Base-by-base conservation (phyloP, 345 rosid species). In the Camelina laxa region DNA sequence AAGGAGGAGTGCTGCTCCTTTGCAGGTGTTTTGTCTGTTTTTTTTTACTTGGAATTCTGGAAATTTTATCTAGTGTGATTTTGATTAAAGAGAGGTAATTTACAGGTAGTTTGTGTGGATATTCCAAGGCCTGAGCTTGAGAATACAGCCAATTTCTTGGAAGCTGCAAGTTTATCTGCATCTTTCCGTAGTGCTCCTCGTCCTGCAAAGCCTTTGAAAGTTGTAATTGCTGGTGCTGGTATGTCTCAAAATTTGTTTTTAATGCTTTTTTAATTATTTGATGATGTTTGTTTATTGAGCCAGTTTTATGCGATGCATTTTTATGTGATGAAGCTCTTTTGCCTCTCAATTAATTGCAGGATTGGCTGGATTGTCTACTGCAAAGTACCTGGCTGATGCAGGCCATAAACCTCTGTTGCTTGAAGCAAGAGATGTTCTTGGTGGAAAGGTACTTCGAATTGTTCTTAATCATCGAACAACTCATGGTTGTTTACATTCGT, bases 161-260 rank as follows among this genome's bases (percentile, higher is more conserved):
- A 91, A 83, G 97, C 97, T 70, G 95, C 98, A 5, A 81, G 82
- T 73, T 76, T 94, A 12, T 91, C 97, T 66, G 80, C 97, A 33
- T 76, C 87, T 41, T 94, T 94, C 71, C 87, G 84, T 27, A 64
- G 86, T 72, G 81, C 89, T 48, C 81, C 92, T 27, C 89, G 83
- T 69, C 96, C 97, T 6, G 36, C 74, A 15, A 90, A 86, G 73
- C 96, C 97, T 21, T 79, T 91, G 68, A 89, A 94, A 56, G 85
- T 91, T 75, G 86, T 94, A 33, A 84, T 94, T 79, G 96, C 96
- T 57, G 98, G 97, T 79, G 96, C 96, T 85, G 95, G 97, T 91
- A 69, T 75, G 60, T 61, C 50, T 62, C n/a, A 36, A 4, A 38
- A 42, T 5, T 58, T 41, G n/a, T 60, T 60, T 12, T 24, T 58